Conservation (phyloP, 495 filamentous ascomycete genomes). For the Mytilinidion resinicola region DNA sequence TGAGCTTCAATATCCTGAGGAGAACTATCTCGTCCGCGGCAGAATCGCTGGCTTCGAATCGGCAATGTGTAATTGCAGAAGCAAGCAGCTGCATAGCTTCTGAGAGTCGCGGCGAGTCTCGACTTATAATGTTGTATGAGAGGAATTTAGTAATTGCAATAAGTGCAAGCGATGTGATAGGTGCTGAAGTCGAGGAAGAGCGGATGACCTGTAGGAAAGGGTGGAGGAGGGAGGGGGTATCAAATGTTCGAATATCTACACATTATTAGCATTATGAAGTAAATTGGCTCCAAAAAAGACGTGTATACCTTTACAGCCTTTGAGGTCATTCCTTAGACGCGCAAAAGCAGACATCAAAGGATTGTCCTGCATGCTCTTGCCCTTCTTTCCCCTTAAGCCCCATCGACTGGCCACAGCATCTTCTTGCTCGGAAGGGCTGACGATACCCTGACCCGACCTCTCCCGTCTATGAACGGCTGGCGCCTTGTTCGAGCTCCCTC, state of each 20-base stretch:
- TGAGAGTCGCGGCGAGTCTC: constrained; percentile 73
- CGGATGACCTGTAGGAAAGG: constrained; percentile 97
- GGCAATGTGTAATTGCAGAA: constrained; percentile 92
- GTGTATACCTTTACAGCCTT: constrained; percentile 68
- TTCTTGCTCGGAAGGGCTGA: constrained; percentile 24
- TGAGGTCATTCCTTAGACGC: constrained; percentile 78
- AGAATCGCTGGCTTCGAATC: constrained; percentile 93
- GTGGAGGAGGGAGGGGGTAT: constrained; percentile 82
- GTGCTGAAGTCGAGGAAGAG: constrained; percentile 90
- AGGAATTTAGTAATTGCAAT: constrained; percentile 97
- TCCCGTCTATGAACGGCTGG: constrained; percentile 28
- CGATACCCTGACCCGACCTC: constrained; percentile 17
- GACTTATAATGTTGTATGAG: constrained; percentile 82
- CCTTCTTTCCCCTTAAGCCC: constrained; percentile 93
- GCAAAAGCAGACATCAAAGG: constrained; percentile 95
- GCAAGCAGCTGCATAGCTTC: constrained; percentile 93
- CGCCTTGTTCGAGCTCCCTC: constrained; percentile 35
- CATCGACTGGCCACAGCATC: constrained; percentile 62
- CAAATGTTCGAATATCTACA: constrained; percentile 78
- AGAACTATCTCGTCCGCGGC: constrained; percentile 93
- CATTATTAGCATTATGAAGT: constrained; percentile 15
- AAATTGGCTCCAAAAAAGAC: background rate
- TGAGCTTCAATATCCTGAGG: constrained; percentile 86
- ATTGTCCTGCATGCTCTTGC: constrained; percentile 97
- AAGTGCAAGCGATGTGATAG: constrained; percentile 90